These are phyloP conservation scores for Euphorbia pulcherrima DNA, from an alignment of 345 rosid genomes.

Conservation along the genomic window DNA sequence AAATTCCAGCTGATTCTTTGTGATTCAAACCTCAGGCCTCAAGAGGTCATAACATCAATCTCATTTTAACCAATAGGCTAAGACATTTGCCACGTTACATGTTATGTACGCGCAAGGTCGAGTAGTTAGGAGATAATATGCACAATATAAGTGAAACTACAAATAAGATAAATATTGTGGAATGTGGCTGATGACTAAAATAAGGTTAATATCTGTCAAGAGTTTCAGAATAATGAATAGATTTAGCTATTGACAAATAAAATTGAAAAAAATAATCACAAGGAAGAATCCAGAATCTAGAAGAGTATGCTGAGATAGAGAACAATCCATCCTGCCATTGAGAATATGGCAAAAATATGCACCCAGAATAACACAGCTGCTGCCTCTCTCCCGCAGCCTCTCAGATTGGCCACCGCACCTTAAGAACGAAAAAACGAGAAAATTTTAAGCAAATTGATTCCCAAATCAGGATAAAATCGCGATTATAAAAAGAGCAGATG, in stretches of 20 bases:
- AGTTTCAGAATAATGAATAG: not conserved
- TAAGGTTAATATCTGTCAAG: not conserved
- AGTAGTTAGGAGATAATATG: too few species aligned
- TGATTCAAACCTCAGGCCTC: too few species aligned
- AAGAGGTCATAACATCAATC: too few species aligned
- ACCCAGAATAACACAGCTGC: slow-evolving; percentile 99
- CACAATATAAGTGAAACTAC: too few species aligned
- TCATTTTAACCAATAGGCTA: too few species aligned
- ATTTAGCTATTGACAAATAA: slow-evolving; percentile 11
- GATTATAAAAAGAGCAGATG: slow-evolving; percentile 4
- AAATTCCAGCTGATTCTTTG: too few species aligned
- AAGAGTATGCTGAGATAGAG: slow-evolving; percentile 81
- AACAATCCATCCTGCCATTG: slow-evolving; percentile 96
- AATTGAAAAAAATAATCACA: not conserved
- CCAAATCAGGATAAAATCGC: not conserved
- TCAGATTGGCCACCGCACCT: slow-evolving; percentile 94
- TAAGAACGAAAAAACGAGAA: not conserved
- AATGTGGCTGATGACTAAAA: not conserved
- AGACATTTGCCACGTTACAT: too few species aligned
- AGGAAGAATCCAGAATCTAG: slow-evolving; percentile 17
- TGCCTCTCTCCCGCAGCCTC: slow-evolving; percentile 96
- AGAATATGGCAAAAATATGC: slow-evolving; percentile 81
- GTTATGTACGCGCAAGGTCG: too few species aligned
- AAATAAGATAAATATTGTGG: not conserved
- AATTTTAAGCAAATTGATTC: not conserved